phyloP scores from a whole-genome alignment of 805 yeast species.

The Metschnikowia koreensis region DNA sequence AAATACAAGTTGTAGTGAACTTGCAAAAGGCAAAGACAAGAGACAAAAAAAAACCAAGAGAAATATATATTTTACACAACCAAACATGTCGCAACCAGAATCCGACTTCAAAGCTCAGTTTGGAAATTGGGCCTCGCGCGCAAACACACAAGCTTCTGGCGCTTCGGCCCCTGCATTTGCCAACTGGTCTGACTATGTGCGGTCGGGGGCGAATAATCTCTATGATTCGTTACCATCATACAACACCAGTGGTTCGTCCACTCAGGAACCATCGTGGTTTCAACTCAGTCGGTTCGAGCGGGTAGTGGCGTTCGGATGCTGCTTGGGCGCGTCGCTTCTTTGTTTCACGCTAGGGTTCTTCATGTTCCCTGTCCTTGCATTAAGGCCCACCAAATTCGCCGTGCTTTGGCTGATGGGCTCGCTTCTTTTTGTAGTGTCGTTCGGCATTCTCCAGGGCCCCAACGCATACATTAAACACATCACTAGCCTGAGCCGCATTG shows the following conservation, averaged over 20 bases:
- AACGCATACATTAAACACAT: slow-evolving; percentile 73
- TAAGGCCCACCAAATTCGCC: slow-evolving; percentile 90
- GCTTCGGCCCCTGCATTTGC: slow-evolving; percentile 27
- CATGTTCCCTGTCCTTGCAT: slow-evolving; percentile 82
- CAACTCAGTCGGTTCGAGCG: slow-evolving; percentile 75
- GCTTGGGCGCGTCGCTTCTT: slow-evolving; percentile 71
- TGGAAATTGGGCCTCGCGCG: slow-evolving; percentile 19
- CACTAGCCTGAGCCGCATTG: slow-evolving; percentile 68
- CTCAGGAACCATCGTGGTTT: slow-evolving; percentile 76
- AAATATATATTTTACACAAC: neutral
- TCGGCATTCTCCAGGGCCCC: slow-evolving; percentile 93
- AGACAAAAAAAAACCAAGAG: neutral
- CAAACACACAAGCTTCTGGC: slow-evolving; percentile 3
- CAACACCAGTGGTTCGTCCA: slow-evolving; percentile 44
- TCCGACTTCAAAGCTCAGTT: slow-evolving; percentile 21
- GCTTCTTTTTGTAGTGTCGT: slow-evolving; percentile 77
- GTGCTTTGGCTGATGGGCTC: slow-evolving; percentile 90
- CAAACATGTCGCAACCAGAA: slow-evolving; percentile 20
- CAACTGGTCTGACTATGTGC: slow-evolving; percentile 45
- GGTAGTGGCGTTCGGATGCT: slow-evolving; percentile 70
- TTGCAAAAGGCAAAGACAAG: neutral
- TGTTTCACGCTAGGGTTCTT: slow-evolving; percentile 82
- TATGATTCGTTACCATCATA: slow-evolving; percentile 66
- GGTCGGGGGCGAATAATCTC: slow-evolving; percentile 49
- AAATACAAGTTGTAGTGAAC: neutral